Conservation (phyloP, 2,329 filamentous ascomycete species). For the Didymella segeticola region DNA sequence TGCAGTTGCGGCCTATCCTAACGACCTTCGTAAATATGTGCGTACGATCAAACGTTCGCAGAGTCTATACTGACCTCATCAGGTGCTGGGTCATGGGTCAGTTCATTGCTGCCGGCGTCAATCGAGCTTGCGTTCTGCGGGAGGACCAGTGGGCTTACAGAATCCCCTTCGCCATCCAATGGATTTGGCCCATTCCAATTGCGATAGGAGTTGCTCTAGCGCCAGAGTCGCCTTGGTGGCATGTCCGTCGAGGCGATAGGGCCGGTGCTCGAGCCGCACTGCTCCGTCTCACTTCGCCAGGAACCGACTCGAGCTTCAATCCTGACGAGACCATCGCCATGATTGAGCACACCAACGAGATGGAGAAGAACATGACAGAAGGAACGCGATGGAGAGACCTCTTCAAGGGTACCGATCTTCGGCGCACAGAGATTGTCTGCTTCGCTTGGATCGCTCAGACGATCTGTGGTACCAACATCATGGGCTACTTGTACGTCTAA, state of each 20-base stretch:
- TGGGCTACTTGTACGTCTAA: conserved; percentile 50
- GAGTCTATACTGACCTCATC: background rate
- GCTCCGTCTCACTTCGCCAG: conserved; percentile 67
- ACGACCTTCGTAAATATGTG: conserved; percentile 71
- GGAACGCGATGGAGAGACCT: conserved; percentile 80
- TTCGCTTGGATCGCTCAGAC: conserved; percentile 55
- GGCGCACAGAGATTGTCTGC: conserved; percentile 75
- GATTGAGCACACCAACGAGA: conserved; percentile 85
- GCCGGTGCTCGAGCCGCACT: conserved; percentile 70
- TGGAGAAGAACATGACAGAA: conserved; percentile 72
- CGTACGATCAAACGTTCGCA: background rate
- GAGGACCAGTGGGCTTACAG: conserved; percentile 71
- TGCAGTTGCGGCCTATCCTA: conserved; percentile 64
- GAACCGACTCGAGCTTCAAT: conserved; percentile 63
- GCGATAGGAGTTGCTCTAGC: conserved; percentile 70
- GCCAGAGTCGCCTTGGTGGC: conserved; percentile 75
- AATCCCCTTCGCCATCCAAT: conserved; percentile 71
- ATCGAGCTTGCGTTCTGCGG: conserved; percentile 68
- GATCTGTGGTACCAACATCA: conserved; percentile 52
- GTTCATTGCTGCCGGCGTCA: conserved; percentile 72
- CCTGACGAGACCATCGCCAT: conserved; percentile 71
- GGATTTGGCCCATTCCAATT: conserved; percentile 75
- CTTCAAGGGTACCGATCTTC: conserved; percentile 77
- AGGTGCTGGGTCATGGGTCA: conserved; percentile 75
- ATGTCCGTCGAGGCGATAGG: conserved; percentile 68